Evolutionary conservation across 129 eudicot genomes (phyloP).

Genomic region (carrot (Daucus carota)): DH1_v3.0 NC_030383.2:1032001-1032500

Average conservation of each 20-base stretch:
- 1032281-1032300: slow-evolving; percentile 45
- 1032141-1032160: slow-evolving; percentile 46
- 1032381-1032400: slow-evolving; percentile 49
- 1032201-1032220: slow-evolving; percentile 69
- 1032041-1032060: slow-evolving; percentile 60
- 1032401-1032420: slow-evolving; percentile 37
- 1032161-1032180: slow-evolving; percentile 66
- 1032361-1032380: slow-evolving; percentile 36
- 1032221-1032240: slow-evolving; percentile 64
- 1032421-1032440: slow-evolving; percentile 72
- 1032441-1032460: slow-evolving; percentile 61
- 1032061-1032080: slow-evolving; percentile 64
- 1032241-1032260: slow-evolving; percentile 57
- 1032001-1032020: slow-evolving; percentile 63
- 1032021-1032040: slow-evolving; percentile 58
- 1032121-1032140: slow-evolving; percentile 57
- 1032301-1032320: slow-evolving; percentile 31
- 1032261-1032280: slow-evolving; percentile 48
- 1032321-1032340: slow-evolving; percentile 37
- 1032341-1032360: slow-evolving; percentile 52
- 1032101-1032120: slow-evolving; percentile 76
- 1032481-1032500: slow-evolving; percentile 52
- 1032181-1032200: slow-evolving; percentile 78
- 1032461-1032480: slow-evolving; percentile 66
- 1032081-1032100: slow-evolving; percentile 58